phyloP scores from a whole-genome alignment of 768 basidiomycete genomes.

The Podaxis sp. region DNA sequence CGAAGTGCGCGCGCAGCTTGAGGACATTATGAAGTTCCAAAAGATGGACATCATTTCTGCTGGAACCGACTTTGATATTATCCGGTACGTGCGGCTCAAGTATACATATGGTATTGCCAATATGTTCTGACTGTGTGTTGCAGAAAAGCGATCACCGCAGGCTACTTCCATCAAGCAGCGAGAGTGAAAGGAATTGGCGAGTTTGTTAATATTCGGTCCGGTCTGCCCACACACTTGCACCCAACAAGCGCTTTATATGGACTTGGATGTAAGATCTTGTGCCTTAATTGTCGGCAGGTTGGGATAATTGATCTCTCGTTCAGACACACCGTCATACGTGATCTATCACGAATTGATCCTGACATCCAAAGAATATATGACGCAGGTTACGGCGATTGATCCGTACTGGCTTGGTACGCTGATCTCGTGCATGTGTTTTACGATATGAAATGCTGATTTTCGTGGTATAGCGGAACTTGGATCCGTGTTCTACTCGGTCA shows the following conservation, averaged over 20 bases:
- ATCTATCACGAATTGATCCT: conserved; percentile 96
- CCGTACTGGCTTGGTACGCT: conserved; percentile 92
- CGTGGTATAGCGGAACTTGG: conserved; percentile 76
- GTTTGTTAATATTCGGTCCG: conserved; percentile 96
- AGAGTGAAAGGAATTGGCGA: conserved; percentile 98
- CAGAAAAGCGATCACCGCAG: conserved; percentile 95
- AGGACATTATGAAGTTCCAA: conserved; percentile 99
- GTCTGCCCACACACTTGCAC: conserved; percentile 92
- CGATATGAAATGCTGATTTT: conserved; percentile 3
- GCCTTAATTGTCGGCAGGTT: background rate
- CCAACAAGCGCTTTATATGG: conserved; percentile 97
- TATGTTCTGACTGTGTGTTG: background rate
- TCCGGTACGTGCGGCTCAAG: conserved; percentile 44
- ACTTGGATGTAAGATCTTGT: conserved; percentile 72
- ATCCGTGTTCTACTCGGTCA: conserved; percentile 95
- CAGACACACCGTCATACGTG: conserved; percentile 94
- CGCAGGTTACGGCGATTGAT: conserved; percentile 97
- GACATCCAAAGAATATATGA: conserved; percentile 98
- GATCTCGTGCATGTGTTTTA: background rate
- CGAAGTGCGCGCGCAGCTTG: conserved; percentile 92
- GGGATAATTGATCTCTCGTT: conserved; percentile 11
- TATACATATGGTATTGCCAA: background rate
- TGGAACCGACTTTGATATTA: conserved; percentile 93
- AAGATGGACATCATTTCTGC: conserved; percentile 92
- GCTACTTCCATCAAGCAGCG: conserved; percentile 99